Conservation (phyloP, 2,329 filamentous ascomycete species). For the Fusarium metavorans region DNA sequence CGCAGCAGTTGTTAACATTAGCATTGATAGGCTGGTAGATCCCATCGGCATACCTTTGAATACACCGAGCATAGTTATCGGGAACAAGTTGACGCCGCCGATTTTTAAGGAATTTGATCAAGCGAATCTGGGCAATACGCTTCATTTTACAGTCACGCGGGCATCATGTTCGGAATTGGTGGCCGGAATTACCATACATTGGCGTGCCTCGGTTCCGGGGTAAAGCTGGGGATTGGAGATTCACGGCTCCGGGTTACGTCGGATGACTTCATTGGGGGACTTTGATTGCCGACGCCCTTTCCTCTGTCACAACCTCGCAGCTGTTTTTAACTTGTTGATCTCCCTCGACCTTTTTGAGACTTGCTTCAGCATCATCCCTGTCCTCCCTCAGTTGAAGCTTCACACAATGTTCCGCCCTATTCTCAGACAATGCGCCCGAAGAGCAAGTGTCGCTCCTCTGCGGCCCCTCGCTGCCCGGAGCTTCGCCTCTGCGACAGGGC, state of each 20-base stretch:
- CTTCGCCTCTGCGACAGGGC: constrained; percentile 52
- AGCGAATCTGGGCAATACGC: constrained; percentile 20
- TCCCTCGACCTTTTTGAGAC: background rate
- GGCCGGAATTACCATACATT: constrained; percentile 7
- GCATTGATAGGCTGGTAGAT: constrained; percentile 22
- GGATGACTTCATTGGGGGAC: constrained; percentile 47
- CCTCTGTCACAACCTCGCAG: constrained; percentile 24
- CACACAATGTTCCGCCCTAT: constrained; percentile 48
- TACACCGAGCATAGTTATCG: constrained; percentile 22
- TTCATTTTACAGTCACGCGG: constrained; percentile 17
- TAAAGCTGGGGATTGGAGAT: constrained; percentile 41
- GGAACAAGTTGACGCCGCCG: constrained; percentile 23
- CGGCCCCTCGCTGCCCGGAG: constrained; percentile 46
- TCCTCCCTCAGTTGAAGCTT: background rate
- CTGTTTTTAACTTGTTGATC: constrained; percentile 32
- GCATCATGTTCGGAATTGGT: constrained; percentile 8
- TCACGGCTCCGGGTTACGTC: constrained; percentile 45
- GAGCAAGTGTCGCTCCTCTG: constrained; percentile 37
- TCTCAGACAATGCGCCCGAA: constrained; percentile 46
- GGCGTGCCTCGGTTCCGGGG: constrained; percentile 39
- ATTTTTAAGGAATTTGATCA: background rate
- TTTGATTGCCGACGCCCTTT: constrained; percentile 39
- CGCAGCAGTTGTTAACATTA: constrained; percentile 4
- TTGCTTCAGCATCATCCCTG: background rate
- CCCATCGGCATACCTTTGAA: constrained; percentile 31